Conservation (phyloP, 176 grass and related monocot genomes). For the Themeda triandra region DNA sequence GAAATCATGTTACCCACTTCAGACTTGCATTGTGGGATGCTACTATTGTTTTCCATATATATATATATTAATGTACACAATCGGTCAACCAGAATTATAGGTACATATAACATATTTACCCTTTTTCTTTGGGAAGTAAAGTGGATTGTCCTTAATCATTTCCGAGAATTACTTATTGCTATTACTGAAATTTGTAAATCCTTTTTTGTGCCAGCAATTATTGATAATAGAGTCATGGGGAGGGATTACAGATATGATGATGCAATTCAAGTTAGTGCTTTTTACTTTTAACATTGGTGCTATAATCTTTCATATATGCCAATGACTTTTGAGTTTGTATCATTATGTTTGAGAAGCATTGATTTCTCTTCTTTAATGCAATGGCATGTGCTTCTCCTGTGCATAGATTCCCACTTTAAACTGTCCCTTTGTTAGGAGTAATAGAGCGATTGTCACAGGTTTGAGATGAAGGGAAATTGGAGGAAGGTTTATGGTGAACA, state of each 20-base stretch:
- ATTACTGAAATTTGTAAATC: constrained; percentile 29
- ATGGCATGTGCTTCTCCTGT: neutral
- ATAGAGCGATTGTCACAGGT: neutral
- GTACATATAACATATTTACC: constrained; percentile 4
- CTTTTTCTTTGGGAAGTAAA: constrained; percentile 43
- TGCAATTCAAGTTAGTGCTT: constrained; percentile 72
- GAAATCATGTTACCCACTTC: neutral
- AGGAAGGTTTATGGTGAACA: neutral
- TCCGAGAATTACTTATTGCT: constrained; percentile 13
- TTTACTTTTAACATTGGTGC: constrained; percentile 33
- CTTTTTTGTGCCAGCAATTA: constrained; percentile 61
- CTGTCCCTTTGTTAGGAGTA: neutral
- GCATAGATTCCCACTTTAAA: neutral
- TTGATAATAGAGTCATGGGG: constrained; percentile 71
- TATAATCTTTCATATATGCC: neutral
- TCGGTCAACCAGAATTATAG: constrained; percentile 5
- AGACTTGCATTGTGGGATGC: neutral
- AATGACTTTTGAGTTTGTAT: neutral
- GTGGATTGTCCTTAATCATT: constrained; percentile 9
- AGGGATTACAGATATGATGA: constrained; percentile 74
- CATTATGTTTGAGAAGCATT: constrained; percentile 21
- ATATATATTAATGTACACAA: neutral
- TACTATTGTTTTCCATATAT: constrained; percentile 7
- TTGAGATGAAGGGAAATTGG: neutral
- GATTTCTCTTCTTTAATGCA: neutral